These are phyloP conservation scores for Chlorella variabilis DNA, from an alignment of 163 green algal genomes.

Conservation along the genomic window DNA sequence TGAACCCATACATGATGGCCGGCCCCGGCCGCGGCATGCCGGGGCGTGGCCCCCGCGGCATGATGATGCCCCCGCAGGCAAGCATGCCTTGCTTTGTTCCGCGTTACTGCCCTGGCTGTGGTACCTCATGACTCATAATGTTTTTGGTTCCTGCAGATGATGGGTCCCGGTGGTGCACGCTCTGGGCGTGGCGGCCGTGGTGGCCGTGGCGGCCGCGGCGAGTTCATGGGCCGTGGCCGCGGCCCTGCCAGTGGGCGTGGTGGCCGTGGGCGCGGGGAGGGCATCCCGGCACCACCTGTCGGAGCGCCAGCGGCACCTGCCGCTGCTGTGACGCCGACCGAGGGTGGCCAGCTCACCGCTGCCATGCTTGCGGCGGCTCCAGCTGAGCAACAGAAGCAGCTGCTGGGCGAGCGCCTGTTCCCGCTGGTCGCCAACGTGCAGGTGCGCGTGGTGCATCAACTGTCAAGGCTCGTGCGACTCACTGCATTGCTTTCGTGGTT, in stretches of 20 bases:
- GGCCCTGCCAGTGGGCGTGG: slow-evolving; percentile 16
- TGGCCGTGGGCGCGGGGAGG: slow-evolving; percentile 27
- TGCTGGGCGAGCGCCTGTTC: slow-evolving; percentile 97
- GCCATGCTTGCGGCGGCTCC: slow-evolving; percentile 69
- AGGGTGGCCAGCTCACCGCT: slow-evolving; percentile 58
- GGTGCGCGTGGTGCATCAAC: neutral
- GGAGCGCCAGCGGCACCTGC: slow-evolving; percentile 33
- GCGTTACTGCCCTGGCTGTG: slow-evolving; percentile 35
- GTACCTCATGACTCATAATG: too few species aligned
- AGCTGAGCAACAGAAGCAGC: slow-evolving; percentile 91
- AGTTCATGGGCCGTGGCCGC: slow-evolving; percentile 9
- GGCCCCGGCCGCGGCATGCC: slow-evolving; percentile 46
- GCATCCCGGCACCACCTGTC: slow-evolving; percentile 9
- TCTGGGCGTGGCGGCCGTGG: slow-evolving; percentile 44
- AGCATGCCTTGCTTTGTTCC: slow-evolving; percentile 2
- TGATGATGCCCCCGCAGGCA: slow-evolving; percentile 41
- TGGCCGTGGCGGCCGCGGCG: slow-evolving; percentile 45
- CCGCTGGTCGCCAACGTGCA: slow-evolving; percentile 78
- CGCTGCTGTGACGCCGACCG: slow-evolving; percentile 38
- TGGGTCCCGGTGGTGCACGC: slow-evolving; percentile 49
- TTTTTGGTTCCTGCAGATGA: slow-evolving; percentile 15
- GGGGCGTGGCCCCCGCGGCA: slow-evolving; percentile 53
- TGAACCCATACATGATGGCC: slow-evolving; percentile 64
- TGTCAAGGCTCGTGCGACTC: too few species aligned
- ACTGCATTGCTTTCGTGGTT: neutral